Evolutionary conservation across 2,329 filamentous ascomycete genomes (phyloP), one percentile per base, ranked within the genome.

Genomic region (Venturia carpophila): DNA sequence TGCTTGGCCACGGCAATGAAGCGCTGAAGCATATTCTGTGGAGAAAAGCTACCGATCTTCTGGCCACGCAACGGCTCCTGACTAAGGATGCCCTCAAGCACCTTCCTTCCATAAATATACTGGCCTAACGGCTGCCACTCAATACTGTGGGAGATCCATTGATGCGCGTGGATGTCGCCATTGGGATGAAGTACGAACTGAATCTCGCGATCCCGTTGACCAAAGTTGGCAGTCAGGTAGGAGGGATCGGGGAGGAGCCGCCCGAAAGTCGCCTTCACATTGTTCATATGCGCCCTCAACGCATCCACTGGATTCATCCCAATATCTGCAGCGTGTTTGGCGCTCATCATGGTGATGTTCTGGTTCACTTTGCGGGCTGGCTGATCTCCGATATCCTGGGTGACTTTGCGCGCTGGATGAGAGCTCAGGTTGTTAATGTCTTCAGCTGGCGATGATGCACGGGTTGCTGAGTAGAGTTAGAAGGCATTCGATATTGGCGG

Each of bases 111-210:
- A 65, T 78, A 75, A 42, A 74, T 76, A 67, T 75, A 80, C 34
- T 73, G 72, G 1, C 79, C 79, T 47, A 80, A 75, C 65, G 79
- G 78, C 61, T 75, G 71, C 79, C 79, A 81, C 49, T 76, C 71
- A 58, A 72, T 79, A 3, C 74, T 70, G 0, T 66, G 63, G 0
- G 66, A 66, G 7, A 75, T 77, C 79, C 79, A 81, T 66, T 79
- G 76, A 63, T 80, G 79, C 1, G 79, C 79, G 34, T 77, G 76
- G 5, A 80, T 73, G 65, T 80, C 78, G 60, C 77, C 74, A 66
- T 80, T 80, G 0, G 78, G 78, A 67, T 81, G 78, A 61, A 77
- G 74, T 41, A 79, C 75, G 70, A 80, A 80, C 17, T 76, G 72
- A 21, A 80, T 70, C 66, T 79, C 74, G 10, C 78, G 78, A 61